Percentiles rank a stretch among this genome's conserved stretches.
Conservation (phyloP, 352 stramenopile species). For the Phytophthora sp. region DNA sequence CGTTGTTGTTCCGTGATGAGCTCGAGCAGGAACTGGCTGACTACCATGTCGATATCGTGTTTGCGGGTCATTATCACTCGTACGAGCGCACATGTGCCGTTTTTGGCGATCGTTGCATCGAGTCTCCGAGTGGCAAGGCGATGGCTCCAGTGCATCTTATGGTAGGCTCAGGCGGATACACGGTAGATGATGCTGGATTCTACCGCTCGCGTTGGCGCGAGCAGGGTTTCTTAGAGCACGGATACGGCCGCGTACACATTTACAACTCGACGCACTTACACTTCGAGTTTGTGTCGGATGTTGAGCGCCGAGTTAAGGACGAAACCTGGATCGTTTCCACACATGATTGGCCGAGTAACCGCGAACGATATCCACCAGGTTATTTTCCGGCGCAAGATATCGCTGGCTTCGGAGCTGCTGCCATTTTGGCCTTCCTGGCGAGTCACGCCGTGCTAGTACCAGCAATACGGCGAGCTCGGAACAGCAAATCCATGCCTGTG, state of each 20-base stretch:
- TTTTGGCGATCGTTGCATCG: constrained; percentile 50
- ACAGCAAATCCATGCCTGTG: constrained; percentile 10
- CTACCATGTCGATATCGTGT: constrained; percentile 66
- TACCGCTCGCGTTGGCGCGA: constrained; percentile 40
- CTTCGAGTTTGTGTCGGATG: constrained; percentile 59
- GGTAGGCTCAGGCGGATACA: constrained; percentile 53
- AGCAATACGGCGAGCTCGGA: constrained; percentile 33
- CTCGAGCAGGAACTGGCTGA: constrained; percentile 54
- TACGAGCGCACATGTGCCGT: constrained; percentile 71
- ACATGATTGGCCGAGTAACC: constrained; percentile 51
- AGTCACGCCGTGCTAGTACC: constrained; percentile 18
- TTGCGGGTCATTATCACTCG: constrained; percentile 63
- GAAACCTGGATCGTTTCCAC: constrained; percentile 56
- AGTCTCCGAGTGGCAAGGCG: constrained; percentile 38
- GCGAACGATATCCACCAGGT: constrained; percentile 31
- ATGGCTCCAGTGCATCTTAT: constrained; percentile 62
- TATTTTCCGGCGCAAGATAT: constrained; percentile 34
- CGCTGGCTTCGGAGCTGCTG: constrained; percentile 16
- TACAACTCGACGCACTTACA: constrained; percentile 60
- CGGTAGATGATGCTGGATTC: constrained; percentile 45
- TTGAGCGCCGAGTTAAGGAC: constrained; percentile 36
- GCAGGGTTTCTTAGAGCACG: constrained; percentile 46
- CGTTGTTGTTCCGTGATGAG: constrained; percentile 44
- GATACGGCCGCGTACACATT: constrained; percentile 62
- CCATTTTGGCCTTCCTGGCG: constrained; percentile 22